phyloP scores from a whole-genome alignment of 2,329 filamentous ascomycete genomes.

The Lojkania enalia region DNA sequence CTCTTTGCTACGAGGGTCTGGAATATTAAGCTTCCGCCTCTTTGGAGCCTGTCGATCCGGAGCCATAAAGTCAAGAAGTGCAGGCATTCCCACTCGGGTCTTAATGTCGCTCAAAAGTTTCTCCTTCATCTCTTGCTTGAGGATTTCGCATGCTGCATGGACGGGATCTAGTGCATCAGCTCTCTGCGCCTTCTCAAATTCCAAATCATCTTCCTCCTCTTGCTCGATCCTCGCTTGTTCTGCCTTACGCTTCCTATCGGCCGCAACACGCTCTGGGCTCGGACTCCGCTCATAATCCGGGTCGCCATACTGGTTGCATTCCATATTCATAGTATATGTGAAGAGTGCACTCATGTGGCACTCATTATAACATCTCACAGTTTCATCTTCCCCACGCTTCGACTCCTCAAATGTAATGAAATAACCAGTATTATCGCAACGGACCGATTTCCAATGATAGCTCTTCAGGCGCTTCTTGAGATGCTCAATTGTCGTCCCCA shows the following conservation, averaged over 20 bases:
- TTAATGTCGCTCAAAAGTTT: conserved; percentile 89
- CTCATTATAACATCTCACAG: conserved; percentile 75
- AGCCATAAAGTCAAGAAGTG: conserved; percentile 79
- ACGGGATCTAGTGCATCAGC: conserved; percentile 92
- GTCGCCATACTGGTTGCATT: conserved; percentile 71
- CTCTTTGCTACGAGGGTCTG: conserved; percentile 63
- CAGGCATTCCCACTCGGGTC: conserved; percentile 79
- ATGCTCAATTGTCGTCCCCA: conserved; percentile 83
- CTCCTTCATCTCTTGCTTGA: conserved; percentile 79
- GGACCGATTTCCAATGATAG: conserved; percentile 78
- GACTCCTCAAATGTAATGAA: conserved; percentile 88
- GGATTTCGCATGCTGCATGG: conserved; percentile 74
- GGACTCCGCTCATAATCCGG: conserved; percentile 62
- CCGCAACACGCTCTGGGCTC: conserved; percentile 54
- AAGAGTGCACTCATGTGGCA: conserved; percentile 85
- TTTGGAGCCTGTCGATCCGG: conserved; percentile 80
- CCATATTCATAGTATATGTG: conserved; percentile 91
- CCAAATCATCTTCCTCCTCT: conserved; percentile 79
- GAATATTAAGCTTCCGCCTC: conserved; percentile 75
- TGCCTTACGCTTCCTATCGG: conserved; percentile 60
- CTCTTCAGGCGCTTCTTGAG: conserved; percentile 86
- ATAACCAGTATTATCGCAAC: conserved; percentile 83
- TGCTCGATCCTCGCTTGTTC: conserved; percentile 68
- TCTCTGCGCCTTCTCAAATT: conserved; percentile 86
- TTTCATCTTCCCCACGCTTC: conserved; percentile 74